phyloP scores from a whole-genome alignment of 2,329 filamentous ascomycete species.

The Hymenotorrendiella dingleyae region DNA sequence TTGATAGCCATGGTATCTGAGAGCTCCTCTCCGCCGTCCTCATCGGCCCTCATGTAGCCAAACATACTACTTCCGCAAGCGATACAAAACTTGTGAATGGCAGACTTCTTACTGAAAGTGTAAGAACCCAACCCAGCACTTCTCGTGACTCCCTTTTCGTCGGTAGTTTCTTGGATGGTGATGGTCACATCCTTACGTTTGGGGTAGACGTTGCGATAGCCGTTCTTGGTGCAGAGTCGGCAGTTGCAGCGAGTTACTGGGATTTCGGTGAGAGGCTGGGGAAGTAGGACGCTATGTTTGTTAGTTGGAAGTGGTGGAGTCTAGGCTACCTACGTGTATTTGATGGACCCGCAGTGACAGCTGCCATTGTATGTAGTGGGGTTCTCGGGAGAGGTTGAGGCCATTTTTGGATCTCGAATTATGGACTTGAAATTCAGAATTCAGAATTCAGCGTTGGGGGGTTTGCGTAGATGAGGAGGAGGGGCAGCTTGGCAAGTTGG shows the following conservation, averaged over 20 bases:
- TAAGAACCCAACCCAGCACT: too few species aligned
- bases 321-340: too few species aligned
- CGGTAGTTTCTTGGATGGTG: not conserved
- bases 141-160: too few species aligned
- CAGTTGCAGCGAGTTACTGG: conserved; percentile 1
- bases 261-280: not conserved
- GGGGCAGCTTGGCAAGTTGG: too few species aligned
- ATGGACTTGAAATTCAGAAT: too few species aligned
- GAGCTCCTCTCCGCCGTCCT: not conserved
- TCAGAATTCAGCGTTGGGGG: not conserved
- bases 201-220: conserved; percentile 4
- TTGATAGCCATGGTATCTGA: conserved; percentile 1
- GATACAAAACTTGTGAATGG: not conserved
- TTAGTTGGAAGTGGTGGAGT: too few species aligned
- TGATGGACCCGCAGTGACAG: not conserved
- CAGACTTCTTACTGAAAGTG: not conserved
- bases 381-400: not conserved
- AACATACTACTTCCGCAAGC: conserved; percentile 1
- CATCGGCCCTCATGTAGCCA: not conserved
- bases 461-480: not conserved
- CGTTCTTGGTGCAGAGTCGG: conserved; percentile 3
- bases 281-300: conserved; percentile 1
- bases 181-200: not conserved
- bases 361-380: conserved; percentile 1
- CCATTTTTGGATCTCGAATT: too few species aligned